Base-by-base conservation (phyloP, 1,284 basidiomycete species). In the Phellinidium pouzarii region DNA sequence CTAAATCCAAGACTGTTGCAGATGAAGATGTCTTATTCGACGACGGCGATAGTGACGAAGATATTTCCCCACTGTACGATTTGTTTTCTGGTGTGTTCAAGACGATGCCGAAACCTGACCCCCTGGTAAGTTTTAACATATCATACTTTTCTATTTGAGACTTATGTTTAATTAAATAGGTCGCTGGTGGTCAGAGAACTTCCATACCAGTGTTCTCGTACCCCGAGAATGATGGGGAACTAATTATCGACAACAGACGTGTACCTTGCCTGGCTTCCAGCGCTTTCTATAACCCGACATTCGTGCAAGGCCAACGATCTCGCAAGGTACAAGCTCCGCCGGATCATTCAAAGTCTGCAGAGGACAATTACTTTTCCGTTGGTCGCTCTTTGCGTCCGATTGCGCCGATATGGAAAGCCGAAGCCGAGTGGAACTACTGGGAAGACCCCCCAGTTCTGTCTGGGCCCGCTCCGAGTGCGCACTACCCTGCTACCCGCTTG, bases 251-350 rank as follows among this genome's bases (percentile, higher is more conserved):
- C 38, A 20, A 11, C 2, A 34, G n/a, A n/a, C n/a, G 29, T 12
- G 41, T 54, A 26, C 53, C 53, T n/a, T 44, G 47, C 12, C 47
- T 54, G 23, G 53, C 53, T 19, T 50, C 47, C 9, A 54, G 47
- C 22, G 20, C 48, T 3, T 54, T 48, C 17, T 54, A 54, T 19
- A 20, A 4, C 5, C 50, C 50, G 17, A 40, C 44, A 1, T 40
- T 41, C 26, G 44, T 46, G 14, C 44, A 52, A 26, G 44, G 7
- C 27, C 25, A 29, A n/a, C 37, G 48, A 19, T 19, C 19, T n/a
- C 37, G 37, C 37, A 40, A 17, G 8, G 37, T 40, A 17, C n/a
- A 11, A 20, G 37, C 37, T 40, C 37, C 11, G 19, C 19, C 37
- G 2, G 31, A 14, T 34, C 31, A 3, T 8, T 11, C 14, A 14